A percentile compares a stretch with the other conserved stretches of the same genome.
Evolutionary conservation across 768 basidiomycete genomes (phyloP).

Genomic region (Tylopilus sp.): DNA sequence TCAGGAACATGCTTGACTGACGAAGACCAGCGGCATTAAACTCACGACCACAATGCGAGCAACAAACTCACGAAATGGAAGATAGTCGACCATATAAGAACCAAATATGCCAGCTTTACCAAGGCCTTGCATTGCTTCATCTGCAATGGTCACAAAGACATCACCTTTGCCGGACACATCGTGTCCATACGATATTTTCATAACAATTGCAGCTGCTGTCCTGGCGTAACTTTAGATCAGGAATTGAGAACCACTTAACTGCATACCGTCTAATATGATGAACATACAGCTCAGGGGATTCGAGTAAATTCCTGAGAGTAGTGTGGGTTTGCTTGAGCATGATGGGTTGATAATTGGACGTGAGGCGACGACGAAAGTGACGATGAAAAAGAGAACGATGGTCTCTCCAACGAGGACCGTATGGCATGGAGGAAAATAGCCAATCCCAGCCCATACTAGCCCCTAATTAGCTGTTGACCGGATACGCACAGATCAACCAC

Average conservation of each 20-base stretch:
- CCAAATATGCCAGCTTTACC: constrained; percentile 41
- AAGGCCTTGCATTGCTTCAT: constrained; percentile 35
- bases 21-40: not conserved
- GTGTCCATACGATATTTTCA: constrained; percentile 42
- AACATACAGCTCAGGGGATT: constrained; percentile 35
- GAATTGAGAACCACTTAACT: not conserved
- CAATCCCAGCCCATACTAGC: constrained; percentile 48
- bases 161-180: constrained; percentile 36
- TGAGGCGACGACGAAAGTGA: constrained; percentile 31
- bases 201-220: constrained; percentile 36
- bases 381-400: constrained; percentile 39
- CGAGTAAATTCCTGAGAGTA: constrained; percentile 36
- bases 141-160: constrained; percentile 39
- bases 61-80: constrained; percentile 28
- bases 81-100: constrained; percentile 40
- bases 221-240: constrained; percentile 14
- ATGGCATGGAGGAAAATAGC: constrained; percentile 41
- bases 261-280: constrained; percentile 36
- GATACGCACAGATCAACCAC: constrained; percentile 39
- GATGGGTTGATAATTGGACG: constrained; percentile 24
- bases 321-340: constrained; percentile 36
- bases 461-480: not conserved
- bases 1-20: constrained; percentile 46
- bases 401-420: constrained; percentile 34
- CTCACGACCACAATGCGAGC: not conserved